Evolutionary conservation across 2,329 filamentous ascomycete species (phyloP).

Genomic region (Orbilia quercus): DNA sequence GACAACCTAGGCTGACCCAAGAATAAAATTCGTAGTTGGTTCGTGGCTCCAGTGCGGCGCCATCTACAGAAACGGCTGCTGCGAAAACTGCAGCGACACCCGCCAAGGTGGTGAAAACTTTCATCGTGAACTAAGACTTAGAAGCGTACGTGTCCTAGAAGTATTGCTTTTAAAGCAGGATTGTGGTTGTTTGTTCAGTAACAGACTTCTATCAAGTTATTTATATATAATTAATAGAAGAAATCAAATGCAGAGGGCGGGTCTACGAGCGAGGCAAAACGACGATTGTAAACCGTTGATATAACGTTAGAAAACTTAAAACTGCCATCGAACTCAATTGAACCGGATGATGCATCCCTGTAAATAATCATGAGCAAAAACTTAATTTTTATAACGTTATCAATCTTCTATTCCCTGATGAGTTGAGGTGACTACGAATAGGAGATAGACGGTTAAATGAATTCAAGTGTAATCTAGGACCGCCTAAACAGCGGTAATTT

Average conservation of each 20-base stretch:
- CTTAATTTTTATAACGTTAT: slow-evolving; percentile 37
- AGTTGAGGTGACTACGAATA: slow-evolving; percentile 23
- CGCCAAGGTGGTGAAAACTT: slow-evolving; percentile 19
- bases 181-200: slow-evolving; percentile 7
- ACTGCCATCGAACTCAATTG: not conserved
- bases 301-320: slow-evolving; percentile 35
- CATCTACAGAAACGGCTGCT: slow-evolving; percentile 10
- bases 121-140: slow-evolving; percentile 25
- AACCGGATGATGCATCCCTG: slow-evolving; percentile 18
- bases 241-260: slow-evolving; percentile 2
- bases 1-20: slow-evolving; percentile 27
- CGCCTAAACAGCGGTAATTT: slow-evolving; percentile 14
- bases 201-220: slow-evolving; percentile 21
- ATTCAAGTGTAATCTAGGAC: slow-evolving; percentile 2
- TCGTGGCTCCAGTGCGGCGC: slow-evolving; percentile 19
- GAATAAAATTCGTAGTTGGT: slow-evolving; percentile 34
- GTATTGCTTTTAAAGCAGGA: slow-evolving; percentile 8
- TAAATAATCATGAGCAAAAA: slow-evolving; percentile 16
- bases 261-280: not conserved
- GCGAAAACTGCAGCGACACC: slow-evolving; percentile 21
- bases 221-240: slow-evolving; percentile 24
- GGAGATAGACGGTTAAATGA: slow-evolving; percentile 35
- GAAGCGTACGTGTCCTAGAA: not conserved
- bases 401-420: too few species aligned
- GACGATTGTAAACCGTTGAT: slow-evolving; percentile 11